Base-by-base conservation (phyloP, 805 yeast species). In the Wickerhamomyces silvicola region DNA sequence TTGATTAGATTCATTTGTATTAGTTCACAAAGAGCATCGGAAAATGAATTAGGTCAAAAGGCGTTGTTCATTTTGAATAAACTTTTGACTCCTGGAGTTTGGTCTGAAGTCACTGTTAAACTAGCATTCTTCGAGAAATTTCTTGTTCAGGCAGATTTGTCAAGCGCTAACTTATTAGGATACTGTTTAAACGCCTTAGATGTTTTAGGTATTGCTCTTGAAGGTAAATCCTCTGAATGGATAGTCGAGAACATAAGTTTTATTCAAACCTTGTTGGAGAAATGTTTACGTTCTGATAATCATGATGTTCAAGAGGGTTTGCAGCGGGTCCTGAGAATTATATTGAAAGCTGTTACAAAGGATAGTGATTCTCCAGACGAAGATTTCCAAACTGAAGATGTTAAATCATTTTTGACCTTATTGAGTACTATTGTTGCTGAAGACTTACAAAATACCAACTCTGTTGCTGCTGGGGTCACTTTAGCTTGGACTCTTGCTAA, bases 51-150 rank as follows among this genome's bases (percentile, higher is more conserved):
- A 4, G 94, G 95, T 10, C 78, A 78, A 36, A 73, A 85, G 28
- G 92, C 95, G 1, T 57, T 92, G 31, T 77, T 75, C n/a, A 78
- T 87, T 9, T 62, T 92, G 29, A 78, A 82, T 33, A 78, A 76
- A 32, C 63, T 90, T 10, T 61, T 88, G 35, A 76, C 85, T 8
- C 76, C 83, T 4, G 70, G 69, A 0, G 75, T 73, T 39, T 90
- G 97, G 97, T 70, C 85, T 0, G 95, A 86, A 43, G 94, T 86
- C 6, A 72, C 79, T n/a, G 87, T 92, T 13, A 85, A 85, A 46
- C 64, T 92, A 21, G 72, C 80, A 1, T 87, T 84, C 56, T 92
- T 92, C 51, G 98, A 92, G 44, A 77, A 92, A 41, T 84, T 87
- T 47, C 60, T 92, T 33, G 75, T 83, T 13, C 78, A 84, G 19